Base-by-base conservation (phyloP, 2,329 filamentous ascomycete genomes). In the Cordyceps cateniannulata region DNA sequence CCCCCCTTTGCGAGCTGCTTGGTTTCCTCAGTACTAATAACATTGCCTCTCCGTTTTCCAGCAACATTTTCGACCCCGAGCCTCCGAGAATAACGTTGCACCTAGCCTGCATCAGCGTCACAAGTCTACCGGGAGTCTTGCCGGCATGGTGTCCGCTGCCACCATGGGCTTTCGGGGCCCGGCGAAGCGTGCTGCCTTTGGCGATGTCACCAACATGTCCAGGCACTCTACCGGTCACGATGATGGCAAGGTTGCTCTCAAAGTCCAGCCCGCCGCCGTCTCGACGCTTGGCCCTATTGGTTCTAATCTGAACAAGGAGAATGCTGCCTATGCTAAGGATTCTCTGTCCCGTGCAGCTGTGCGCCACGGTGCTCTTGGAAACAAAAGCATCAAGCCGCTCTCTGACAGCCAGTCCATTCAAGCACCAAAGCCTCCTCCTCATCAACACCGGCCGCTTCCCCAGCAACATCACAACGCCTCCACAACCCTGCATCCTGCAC, bases 171-270 rank as follows among this genome's bases (percentile, higher is more conserved):
- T 76, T 45, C 74, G 73, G 32, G 73, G 73, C 44, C 71, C 84
- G 61, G 80, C 86, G 60, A 95, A 93, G 77, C 86, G 92, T 66
- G 86, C 87, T 64, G 90, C 86, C 14, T 92, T 96, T 73, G 89
- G 85, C 54, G 92, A 96, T 71, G 83, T 95, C 63, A 95, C 89
- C 79, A 93, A 93, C 69, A 86, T 81, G 50, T 70, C 79, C 45
- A 76, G 77, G 63, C 71, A 72, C 50, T 65, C 66, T 40, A 68
- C 69, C 29, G 66, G 62, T 48, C 66, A 70, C 27, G 69, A 76
- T 54, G 66, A 73, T 32, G 68, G 64, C 59, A 79, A 79, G 68
- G 66, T 64, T 16, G 44, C 32, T 18, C 61, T 65, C 60, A 79
- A 78, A 63, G 65, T 65, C 40, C 62, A 69, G 49, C 54, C 66